Percentiles rank a stretch among this genome's conserved stretches.
Evolutionary conservation across 1,139 yeast species (phyloP).

Genomic region (Magnusiomyces ingens): DNA sequence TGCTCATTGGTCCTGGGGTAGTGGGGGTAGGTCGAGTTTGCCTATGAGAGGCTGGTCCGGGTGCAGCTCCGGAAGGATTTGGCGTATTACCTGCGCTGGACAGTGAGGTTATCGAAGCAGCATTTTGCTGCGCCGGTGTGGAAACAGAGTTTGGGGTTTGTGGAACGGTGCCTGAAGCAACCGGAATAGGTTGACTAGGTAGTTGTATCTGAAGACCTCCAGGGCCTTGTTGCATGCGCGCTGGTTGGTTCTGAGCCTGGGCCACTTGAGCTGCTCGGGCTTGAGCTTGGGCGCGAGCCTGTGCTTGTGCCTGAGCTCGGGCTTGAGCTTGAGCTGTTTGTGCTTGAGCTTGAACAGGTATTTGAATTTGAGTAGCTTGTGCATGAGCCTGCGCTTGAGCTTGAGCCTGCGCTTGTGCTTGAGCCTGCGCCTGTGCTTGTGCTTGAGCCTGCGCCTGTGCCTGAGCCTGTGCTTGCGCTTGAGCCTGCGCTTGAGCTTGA

Average conservation of each 20-base stretch:
- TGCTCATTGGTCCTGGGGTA: too few relatives aligned
- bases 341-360: background rate
- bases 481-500: background rate
- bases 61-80: too few relatives aligned
- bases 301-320: slow-evolving; percentile 5
- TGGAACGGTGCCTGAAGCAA: background rate
- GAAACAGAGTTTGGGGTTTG: too few relatives aligned
- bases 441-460: background rate
- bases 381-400: background rate
- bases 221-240: background rate
- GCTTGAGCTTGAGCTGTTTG: slow-evolving; percentile 1
- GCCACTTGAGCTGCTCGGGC: background rate
- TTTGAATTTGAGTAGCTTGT: background rate
- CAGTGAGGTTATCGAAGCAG: background rate
- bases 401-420: too few relatives aligned
- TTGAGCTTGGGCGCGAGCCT: slow-evolving; percentile 3
- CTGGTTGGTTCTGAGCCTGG: background rate
- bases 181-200: background rate
- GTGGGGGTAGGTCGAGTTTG: too few relatives aligned
- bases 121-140: background rate
- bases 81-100: background rate
- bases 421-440: background rate
- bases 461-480: background rate
- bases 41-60: too few relatives aligned
- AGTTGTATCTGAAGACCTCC: background rate